phyloP scores from a whole-genome alignment of 1,284 basidiomycete species.

The Microbotryum intermedium region DNA sequence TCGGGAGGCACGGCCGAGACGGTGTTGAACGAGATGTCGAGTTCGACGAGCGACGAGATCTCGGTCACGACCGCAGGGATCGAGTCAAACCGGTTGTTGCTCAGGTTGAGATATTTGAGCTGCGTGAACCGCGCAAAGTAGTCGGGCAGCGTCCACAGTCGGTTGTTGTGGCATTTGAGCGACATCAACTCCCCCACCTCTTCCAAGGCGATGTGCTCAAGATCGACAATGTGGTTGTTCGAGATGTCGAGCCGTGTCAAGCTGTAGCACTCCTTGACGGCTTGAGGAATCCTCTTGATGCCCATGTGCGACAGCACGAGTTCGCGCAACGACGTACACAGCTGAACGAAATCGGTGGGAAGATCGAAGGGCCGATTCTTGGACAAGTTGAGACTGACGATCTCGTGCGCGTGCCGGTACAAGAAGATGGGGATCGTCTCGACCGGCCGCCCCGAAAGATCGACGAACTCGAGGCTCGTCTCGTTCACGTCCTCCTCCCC shows the following conservation, averaged over 20 bases:
- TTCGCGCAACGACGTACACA: slow-evolving; percentile 73
- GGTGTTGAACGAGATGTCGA: slow-evolving; percentile 93
- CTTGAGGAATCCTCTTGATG: slow-evolving; percentile 84
- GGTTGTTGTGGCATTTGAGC: slow-evolving; percentile 85
- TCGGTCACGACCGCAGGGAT: slow-evolving; percentile 71
- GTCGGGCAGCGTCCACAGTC: slow-evolving; percentile 74
- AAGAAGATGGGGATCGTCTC: slow-evolving; percentile 85
- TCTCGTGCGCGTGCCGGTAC: slow-evolving; percentile 76
- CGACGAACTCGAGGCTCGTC: slow-evolving; percentile 64
- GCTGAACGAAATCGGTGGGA: slow-evolving; percentile 91
- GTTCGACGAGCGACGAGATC: slow-evolving; percentile 64
- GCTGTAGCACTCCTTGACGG: slow-evolving; percentile 64
- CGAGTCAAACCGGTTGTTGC: slow-evolving; percentile 88
- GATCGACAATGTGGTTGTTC: slow-evolving; percentile 82
- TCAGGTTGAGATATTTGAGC: slow-evolving; percentile 80
- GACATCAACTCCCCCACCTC: slow-evolving; percentile 62
- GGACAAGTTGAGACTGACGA: slow-evolving; percentile 80
- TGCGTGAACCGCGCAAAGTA: slow-evolving; percentile 68
- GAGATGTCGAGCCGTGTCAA: slow-evolving; percentile 82
- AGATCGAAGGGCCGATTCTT: slow-evolving; percentile 94
- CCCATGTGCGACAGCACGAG: slow-evolving; percentile 87
- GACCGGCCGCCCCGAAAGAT: slow-evolving; percentile 72
- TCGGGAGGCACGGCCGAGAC: slow-evolving; percentile 72
- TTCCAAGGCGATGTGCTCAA: slow-evolving; percentile 77
- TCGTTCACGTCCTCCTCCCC: slow-evolving; percentile 58